Conservation (phyloP, 768 basidiomycete species). For the Tricholoma sp. region DNA sequence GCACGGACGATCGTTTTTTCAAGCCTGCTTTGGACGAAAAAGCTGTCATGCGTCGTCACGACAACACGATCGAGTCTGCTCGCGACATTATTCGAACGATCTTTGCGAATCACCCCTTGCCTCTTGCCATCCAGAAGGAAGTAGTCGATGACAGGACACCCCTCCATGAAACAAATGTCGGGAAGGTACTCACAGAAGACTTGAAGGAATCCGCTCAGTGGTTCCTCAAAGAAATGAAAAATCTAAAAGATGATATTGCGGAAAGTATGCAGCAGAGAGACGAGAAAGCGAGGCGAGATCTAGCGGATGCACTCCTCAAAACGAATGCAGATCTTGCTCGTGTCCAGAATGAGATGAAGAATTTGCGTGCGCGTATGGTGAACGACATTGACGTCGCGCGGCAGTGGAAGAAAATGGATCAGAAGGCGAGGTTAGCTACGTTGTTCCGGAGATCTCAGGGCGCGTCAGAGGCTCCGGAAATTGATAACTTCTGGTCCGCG, state of each 20-base stretch:
- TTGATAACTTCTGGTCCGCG: background rate
- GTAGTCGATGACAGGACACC: background rate
- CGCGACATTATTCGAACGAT: conserved; percentile 25
- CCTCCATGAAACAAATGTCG: conserved; percentile 10
- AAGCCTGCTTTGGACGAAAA: conserved; percentile 35
- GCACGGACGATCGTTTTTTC: conserved; percentile 25
- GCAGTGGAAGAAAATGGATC: background rate
- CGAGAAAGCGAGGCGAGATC: background rate
- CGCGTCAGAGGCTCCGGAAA: background rate
- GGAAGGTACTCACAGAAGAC: background rate
- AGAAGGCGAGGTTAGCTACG: background rate
- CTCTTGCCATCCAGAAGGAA: conserved; percentile 26
- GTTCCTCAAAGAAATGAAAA: background rate
- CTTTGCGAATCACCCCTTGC: conserved; percentile 23
- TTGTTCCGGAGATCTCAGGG: background rate
- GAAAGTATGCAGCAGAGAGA: background rate
- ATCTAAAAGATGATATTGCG: background rate
- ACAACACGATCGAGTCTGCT: conserved; percentile 24
- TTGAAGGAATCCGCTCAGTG: background rate
- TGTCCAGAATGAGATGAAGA: background rate
- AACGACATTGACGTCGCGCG: background rate
- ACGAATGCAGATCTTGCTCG: background rate
- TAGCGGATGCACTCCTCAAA: background rate
- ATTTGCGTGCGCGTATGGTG: background rate
- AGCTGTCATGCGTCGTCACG: conserved; percentile 29